Base-by-base conservation (phyloP, 106 monocot genomes). In the Acorus calamus region DNA sequence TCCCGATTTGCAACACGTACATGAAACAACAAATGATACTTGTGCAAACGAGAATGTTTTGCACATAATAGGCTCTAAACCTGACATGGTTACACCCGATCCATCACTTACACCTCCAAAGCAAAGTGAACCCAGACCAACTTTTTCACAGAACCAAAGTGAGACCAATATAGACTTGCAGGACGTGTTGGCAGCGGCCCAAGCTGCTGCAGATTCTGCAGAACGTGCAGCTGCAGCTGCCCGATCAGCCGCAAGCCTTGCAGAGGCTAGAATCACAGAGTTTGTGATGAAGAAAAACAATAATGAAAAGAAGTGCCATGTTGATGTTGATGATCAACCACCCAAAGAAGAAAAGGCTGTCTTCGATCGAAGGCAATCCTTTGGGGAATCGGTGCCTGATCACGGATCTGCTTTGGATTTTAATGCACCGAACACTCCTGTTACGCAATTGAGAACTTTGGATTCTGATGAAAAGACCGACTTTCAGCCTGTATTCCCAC, bases 161-260 rank as follows among this genome's bases (percentile, higher is more conserved):
- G 83, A 80, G 11, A 4, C 57, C 44, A 69, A 71, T 12, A 49
- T 69, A 7, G 88, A 86, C 77, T 79, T 98, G 64, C 77, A 85
- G 48, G 98, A 88, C 75, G 98, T 92, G 1, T 61, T 98, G 64
- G 78, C 79, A 49, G 92, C 98, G 46, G 98, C 98, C 41, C 83
- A 78, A 50, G 69, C 73, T 43, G 98, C 92, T n/a, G 96, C 92
- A 56, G 85, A 92, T 8, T 72, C 72, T 13, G 96, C 96, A 1
- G 91, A 98, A 14, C 69, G 73, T 57, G 96, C 96, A 6, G 96
- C 96, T 2, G 57, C 77, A 28, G 84, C 88, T 52, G 96, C 96
- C 5, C 79, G 91, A 57, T 77, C 88, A 49, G 88, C 92, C 49
- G 98, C 98, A 11, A 85, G 85, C 64, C 88, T 98, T 58, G 91